Evolutionary conservation across 169 alveolate species (phyloP).

Genomic region (Eimeria sp.): DNA sequence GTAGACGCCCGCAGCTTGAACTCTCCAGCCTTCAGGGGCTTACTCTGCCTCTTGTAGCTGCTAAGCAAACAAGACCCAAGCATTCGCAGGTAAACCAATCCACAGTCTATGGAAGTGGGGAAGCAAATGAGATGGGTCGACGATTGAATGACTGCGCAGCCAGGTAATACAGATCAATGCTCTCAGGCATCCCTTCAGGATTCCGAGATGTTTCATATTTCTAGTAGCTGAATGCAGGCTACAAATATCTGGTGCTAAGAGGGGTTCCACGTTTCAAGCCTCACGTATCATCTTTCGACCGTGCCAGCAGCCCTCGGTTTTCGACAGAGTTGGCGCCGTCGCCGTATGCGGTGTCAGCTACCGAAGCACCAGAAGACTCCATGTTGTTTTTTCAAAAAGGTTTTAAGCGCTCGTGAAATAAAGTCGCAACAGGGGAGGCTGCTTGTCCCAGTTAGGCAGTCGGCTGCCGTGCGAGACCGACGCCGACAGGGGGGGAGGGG

Average conservation of each 20-base stretch:
- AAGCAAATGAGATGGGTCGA: neutral
- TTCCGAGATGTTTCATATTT: too few relatives aligned
- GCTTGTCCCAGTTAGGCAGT: neutral
- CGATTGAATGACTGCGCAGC: neutral
- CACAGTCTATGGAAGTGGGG: neutral
- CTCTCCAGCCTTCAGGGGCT: neutral
- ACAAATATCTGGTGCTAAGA: too few relatives aligned
- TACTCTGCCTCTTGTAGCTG: neutral
- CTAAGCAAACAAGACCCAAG: neutral
- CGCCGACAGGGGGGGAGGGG: neutral
- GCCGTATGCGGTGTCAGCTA: neutral
- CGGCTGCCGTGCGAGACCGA: neutral
- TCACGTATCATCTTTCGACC: neutral
- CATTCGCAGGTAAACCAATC: neutral
- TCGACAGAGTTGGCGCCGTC: neutral
- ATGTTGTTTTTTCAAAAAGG: neutral
- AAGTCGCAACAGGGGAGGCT: neutral
- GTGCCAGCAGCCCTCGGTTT: neutral
- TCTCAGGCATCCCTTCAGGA: too few relatives aligned
- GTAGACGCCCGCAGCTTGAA: constrained; percentile 30
- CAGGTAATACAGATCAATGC: too few relatives aligned
- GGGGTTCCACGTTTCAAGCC: neutral
- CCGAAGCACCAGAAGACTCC: neutral
- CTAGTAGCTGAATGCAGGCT: too few relatives aligned
- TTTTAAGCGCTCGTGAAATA: neutral